Evolutionary conservation across 2,329 filamentous ascomycete species (phyloP).

Genomic region (Fusarium mangiferae): DNA sequence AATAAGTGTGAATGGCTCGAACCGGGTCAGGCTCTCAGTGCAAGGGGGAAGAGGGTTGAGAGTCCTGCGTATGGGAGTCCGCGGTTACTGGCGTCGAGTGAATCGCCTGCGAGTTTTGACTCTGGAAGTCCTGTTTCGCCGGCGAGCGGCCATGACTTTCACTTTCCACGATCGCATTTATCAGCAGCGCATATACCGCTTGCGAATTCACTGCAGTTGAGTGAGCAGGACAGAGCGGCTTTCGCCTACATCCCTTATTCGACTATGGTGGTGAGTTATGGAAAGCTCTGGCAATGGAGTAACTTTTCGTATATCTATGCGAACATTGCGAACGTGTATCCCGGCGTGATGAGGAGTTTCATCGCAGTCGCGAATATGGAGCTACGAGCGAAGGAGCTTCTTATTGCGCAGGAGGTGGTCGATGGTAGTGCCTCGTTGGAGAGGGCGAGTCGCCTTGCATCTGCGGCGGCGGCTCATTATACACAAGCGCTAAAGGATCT

Average conservation of each 20-base stretch:
- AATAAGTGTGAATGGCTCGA: constrained; percentile 39
- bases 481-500: constrained; percentile 32
- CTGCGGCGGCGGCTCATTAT: constrained; percentile 23
- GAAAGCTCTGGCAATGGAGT: constrained; percentile 37
- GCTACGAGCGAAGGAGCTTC: constrained; percentile 19
- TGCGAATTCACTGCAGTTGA: constrained; percentile 30
- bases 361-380: constrained; percentile 38
- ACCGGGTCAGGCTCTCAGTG: constrained; percentile 14
- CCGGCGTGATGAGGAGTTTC: constrained; percentile 38
- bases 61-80: not conserved
- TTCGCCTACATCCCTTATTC: constrained; percentile 32
- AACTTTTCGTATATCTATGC: constrained; percentile 38
- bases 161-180: not conserved
- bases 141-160: not conserved
- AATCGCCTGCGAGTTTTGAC: not conserved
- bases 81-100: not conserved
- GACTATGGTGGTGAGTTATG: constrained; percentile 31
- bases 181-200: constrained; percentile 22
- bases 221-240: constrained; percentile 15
- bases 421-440: not conserved
- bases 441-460: constrained; percentile 9
- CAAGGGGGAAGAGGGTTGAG: not conserved
- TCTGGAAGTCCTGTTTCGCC: not conserved
- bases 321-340: constrained; percentile 29
- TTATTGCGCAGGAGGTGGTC: not conserved